phyloP scores from a whole-genome alignment of 2,329 filamentous ascomycete species.

The Coniochaeta sp. region DNA sequence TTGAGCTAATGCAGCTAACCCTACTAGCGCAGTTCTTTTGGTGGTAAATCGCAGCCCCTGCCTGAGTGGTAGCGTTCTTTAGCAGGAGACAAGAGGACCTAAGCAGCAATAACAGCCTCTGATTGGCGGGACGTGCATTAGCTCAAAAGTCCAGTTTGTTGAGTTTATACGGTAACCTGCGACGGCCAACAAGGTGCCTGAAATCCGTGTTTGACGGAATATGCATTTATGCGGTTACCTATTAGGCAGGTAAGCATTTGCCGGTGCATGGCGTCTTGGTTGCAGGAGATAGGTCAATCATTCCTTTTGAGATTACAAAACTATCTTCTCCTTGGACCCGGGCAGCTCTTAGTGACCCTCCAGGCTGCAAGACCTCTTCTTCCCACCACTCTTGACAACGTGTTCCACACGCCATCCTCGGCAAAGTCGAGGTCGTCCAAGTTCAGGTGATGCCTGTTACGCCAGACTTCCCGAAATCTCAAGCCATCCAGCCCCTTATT shows the following conservation, averaged over 20 bases:
- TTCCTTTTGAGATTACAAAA: not conserved
- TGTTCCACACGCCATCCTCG: conserved; percentile 68
- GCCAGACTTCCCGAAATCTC: conserved; percentile 63
- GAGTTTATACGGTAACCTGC: no score
- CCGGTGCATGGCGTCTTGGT: not conserved
- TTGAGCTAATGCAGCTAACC: no score
- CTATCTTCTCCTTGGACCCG: conserved; percentile 5
- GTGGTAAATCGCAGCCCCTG: no score
- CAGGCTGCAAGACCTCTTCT: conserved; percentile 54
- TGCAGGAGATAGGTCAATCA: not conserved
- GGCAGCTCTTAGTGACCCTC: conserved; percentile 57
- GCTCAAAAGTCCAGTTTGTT: no score
- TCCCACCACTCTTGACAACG: conserved; percentile 59
- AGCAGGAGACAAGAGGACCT: no score
- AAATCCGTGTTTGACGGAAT: not conserved
- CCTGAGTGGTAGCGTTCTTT: no score
- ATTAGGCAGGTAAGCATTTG: no score
- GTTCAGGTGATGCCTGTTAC: conserved; percentile 60
- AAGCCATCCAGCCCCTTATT: conserved; percentile 54
- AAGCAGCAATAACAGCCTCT: no score
- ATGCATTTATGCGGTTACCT: not conserved
- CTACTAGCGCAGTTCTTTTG: no score
- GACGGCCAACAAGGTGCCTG: not conserved
- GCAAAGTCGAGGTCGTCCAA: conserved; percentile 75
- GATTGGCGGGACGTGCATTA: no score